phyloP scores from a whole-genome alignment of 768 basidiomycete species.

The Xanthoconium stramineum region DNA sequence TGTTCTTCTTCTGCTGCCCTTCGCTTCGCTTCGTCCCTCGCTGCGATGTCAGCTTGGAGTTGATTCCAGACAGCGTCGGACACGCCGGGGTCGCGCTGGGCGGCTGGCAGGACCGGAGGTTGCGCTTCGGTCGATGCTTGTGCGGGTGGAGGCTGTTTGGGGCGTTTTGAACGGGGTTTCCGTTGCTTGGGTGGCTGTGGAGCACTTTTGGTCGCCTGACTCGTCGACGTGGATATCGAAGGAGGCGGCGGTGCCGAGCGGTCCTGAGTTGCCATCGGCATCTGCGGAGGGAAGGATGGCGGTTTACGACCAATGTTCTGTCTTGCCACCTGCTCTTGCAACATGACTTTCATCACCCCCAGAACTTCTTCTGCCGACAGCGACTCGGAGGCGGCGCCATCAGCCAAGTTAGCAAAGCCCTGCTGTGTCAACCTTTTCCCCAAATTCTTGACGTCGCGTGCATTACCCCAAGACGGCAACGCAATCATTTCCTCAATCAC shows the following conservation, averaged over 20 bases:
- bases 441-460: constrained; percentile 57
- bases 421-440: constrained; percentile 44
- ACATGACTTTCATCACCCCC: constrained; percentile 20
- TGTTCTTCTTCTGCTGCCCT: constrained; percentile 18
- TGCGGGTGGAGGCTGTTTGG: not conserved
- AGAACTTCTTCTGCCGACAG: constrained; percentile 32
- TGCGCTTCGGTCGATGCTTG: not conserved
- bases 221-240: constrained; percentile 18
- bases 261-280: constrained; percentile 23
- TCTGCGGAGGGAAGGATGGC: not conserved
- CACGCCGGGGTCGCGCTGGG: constrained; percentile 50
- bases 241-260: constrained; percentile 19
- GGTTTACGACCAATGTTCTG: constrained; percentile 6
- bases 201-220: constrained; percentile 18
- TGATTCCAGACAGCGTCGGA: constrained; percentile 51
- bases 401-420: constrained; percentile 34
- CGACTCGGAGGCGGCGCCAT: constrained; percentile 15
- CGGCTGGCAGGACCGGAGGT: constrained; percentile 6
- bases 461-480: constrained; percentile 66
- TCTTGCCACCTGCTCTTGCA: constrained; percentile 22
- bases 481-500: constrained; percentile 41
- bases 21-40: constrained; percentile 18
- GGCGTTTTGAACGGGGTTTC: not conserved
- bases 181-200: constrained; percentile 12
- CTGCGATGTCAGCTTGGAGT: constrained; percentile 39